Base-by-base conservation (phyloP, 2,329 filamentous ascomycete genomes). In the Periconia sp. region DNA sequence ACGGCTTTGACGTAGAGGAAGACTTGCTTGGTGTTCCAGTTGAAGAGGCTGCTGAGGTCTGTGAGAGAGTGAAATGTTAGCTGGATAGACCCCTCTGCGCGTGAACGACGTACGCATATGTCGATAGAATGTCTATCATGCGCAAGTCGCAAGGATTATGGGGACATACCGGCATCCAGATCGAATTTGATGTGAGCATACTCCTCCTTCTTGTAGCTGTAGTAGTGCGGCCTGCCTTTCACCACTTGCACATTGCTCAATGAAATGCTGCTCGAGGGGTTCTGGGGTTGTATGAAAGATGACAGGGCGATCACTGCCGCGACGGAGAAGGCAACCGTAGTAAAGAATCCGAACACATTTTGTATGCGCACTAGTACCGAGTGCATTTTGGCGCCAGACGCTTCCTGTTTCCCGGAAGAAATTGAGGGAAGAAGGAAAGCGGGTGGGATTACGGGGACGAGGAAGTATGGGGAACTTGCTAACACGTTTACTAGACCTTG, bases 21-120 rank as follows among this genome's bases (percentile, higher is more conserved):
- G 68, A 99, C 79, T 77, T 97, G 91, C 76, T 99, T 99, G 18
- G 95, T 99, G 82, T 99, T 99, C 94, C 93, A 99, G 70, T 90
- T 96, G 83, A 97, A 97, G 65, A 99, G 90, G 42, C 88, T 88
- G 56, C 86, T 89, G 56, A 99, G 84, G 77, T 99, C 93, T 81
- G 58, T 9, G 18, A 10, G 51, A 10, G 23, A 27, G 8, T 6
- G 11, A 5, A 6, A 2, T 11, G 43, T 45, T 18, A 45, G 43
- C 43, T 15, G 27, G 14, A 17, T 17, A 2, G 18, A 37, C 33
- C 19, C 42, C 41, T 20, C 18, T 42, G 43, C 23, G 23, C 23
- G 23, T 8, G 23, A 27, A 27, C 19, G 19, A 1, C 19, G 6
- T 41, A 47, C 17, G 14, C 40, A 9, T 7, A 33, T 27, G 13